Evolutionary conservation across 345 rosid species (phyloP), one percentile per base, ranked within the genome.

Genomic region (Camelina neglecta): DNA sequence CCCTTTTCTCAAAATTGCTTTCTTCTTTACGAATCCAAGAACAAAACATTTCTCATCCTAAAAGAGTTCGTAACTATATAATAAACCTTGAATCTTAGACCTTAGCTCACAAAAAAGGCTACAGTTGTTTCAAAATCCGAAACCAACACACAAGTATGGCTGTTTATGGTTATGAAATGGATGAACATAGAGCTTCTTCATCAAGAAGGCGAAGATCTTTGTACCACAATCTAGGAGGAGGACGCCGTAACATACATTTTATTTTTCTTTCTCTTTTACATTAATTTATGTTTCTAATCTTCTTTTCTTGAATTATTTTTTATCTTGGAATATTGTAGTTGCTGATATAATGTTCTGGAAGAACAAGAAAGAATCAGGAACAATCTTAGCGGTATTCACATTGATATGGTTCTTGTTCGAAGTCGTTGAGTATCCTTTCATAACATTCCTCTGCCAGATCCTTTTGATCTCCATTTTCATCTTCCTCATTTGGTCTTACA

Each of bases 281-380:
- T 24, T 42, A 9, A 5, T 3, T 6, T 41, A 13, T 6, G 24
- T 51, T 50, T 50, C 51, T 49, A 50, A 42, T 35, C 16, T 12
- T 36, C 11, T 0, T n/a, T 1, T 35, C 10, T 9, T 66, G 11
- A 78, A 38, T n/a, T 1, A 26, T 20, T 39, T 78, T 5, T 24
- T 2, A 4, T 21, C 39, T 62, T 24, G 41, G 55, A 20, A 63
- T 74, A 29, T 62, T 66, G 74, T 74, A 87, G 97, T 86, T 80
- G 94, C 89, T 3, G 90, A 91, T 44, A 11, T 91, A 75, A 71
- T 89, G 23, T 81, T 87, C 39, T 89, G 94, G 97, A 86, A 81
- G 86, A 75, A 87, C 79, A 85, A 82, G 84, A 81, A 73, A 50
- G 63, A 87, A 48, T 91, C 97, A 15, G 87, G 83, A 0, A 84